Evolutionary conservation across 179 eudicot genomes (phyloP).

Genomic region (Vitellaria paradoxa): DNA sequence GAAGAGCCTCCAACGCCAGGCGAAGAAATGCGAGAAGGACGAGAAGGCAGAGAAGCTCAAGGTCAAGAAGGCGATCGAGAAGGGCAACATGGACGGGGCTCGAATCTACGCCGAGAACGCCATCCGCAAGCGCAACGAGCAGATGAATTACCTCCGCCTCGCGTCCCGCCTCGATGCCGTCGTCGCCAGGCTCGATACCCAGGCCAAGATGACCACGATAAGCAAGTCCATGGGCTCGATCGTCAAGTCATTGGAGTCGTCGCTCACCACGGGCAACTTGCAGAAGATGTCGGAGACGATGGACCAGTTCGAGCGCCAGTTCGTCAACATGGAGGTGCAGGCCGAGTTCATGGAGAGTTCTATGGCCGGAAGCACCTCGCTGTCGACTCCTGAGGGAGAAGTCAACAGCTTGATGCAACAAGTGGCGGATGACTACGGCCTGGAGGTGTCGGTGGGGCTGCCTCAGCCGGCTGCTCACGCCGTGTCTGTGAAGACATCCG

Average conservation of each 20-base stretch:
- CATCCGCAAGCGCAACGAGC: constrained; percentile 60
- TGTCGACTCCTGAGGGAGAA: constrained; percentile 62
- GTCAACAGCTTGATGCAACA: constrained; percentile 76
- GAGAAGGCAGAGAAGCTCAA: constrained; percentile 56
- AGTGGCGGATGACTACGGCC: constrained; percentile 73
- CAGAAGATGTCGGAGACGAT: constrained; percentile 82
- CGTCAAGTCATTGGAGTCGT: constrained; percentile 60
- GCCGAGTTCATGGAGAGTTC: constrained; percentile 81
- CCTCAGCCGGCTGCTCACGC: constrained; percentile 68
- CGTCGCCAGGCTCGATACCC: constrained; percentile 58
- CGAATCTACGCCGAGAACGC: constrained; percentile 60
- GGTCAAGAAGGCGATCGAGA: constrained; percentile 60
- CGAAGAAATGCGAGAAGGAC: constrained; percentile 57
- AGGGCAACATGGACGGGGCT: constrained; percentile 61
- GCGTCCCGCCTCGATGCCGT: constrained; percentile 66
- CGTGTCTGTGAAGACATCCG: constrained; percentile 32
- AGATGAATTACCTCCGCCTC: constrained; percentile 56
- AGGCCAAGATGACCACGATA: constrained; percentile 56
- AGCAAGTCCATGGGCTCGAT: constrained; percentile 64
- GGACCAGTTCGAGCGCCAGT: constrained; percentile 79
- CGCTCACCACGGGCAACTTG: constrained; percentile 58
- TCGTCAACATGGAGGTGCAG: constrained; percentile 83
- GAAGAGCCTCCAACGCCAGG: constrained; percentile 51
- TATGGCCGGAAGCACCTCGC: constrained; percentile 69
- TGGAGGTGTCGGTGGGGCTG: constrained; percentile 69